Evolutionary conservation across 768 basidiomycete species (phyloP).

Genomic region (Filobasidium floriforme): DNA sequence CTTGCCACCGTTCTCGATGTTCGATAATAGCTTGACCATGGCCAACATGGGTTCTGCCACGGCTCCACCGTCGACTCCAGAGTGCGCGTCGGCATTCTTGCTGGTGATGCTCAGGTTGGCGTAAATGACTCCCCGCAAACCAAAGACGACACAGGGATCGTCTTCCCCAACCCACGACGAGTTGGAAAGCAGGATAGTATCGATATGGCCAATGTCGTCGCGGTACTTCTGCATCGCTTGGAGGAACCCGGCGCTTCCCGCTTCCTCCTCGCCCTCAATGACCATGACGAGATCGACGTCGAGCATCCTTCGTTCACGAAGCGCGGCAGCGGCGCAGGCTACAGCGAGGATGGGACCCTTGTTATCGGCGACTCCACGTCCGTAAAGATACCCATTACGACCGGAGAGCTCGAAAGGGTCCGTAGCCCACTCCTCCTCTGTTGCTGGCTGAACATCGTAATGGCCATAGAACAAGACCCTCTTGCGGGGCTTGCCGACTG

Average conservation of each 20-base stretch:
- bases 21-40: slow-evolving; percentile 74
- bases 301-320: slow-evolving; percentile 64
- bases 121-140: slow-evolving; percentile 86
- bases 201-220: slow-evolving; percentile 75
- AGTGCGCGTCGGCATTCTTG: slow-evolving; percentile 73
- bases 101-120: slow-evolving; percentile 72
- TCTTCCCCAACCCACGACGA: slow-evolving; percentile 95
- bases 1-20: slow-evolving; percentile 55
- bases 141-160: slow-evolving; percentile 88
- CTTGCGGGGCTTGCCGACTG: slow-evolving; percentile 54
- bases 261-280: slow-evolving; percentile 94
- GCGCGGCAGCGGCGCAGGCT: slow-evolving; percentile 77
- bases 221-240: slow-evolving; percentile 69
- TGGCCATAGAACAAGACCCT: slow-evolving; percentile 88
- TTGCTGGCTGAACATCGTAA: slow-evolving; percentile 91
- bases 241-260: slow-evolving; percentile 78
- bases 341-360: slow-evolving; percentile 90
- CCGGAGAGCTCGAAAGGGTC: slow-evolving; percentile 77
- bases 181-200: slow-evolving; percentile 73
- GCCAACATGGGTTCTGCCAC: slow-evolving; percentile 85
- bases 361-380: slow-evolving; percentile 71
- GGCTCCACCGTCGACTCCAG: slow-evolving; percentile 87
- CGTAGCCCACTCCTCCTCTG: slow-evolving; percentile 64
- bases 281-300: slow-evolving; percentile 81
- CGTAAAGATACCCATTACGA: slow-evolving; percentile 59